Evolutionary conservation across 1,284 basidiomycete genomes (phyloP).

Genomic region (Puccinia polysora): DNA sequence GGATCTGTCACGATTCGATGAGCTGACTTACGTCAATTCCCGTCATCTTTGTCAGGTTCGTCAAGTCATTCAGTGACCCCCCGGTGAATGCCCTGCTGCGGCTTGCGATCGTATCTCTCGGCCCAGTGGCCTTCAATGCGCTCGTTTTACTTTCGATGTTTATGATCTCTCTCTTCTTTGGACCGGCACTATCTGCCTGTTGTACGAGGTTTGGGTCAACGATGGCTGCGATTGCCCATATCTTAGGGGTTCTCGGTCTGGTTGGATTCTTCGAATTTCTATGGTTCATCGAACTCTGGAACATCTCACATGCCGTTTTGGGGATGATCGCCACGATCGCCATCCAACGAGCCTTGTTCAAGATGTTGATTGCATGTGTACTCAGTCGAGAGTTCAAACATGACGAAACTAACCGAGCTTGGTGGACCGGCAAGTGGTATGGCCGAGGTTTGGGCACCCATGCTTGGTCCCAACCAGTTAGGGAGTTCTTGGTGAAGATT

Average conservation of each 20-base stretch:
- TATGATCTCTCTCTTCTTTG: conserved; percentile 62
- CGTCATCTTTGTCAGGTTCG: conserved; percentile 17
- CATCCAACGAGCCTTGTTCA: conserved; percentile 84
- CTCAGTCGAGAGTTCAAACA: conserved; percentile 93
- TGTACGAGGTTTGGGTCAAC: conserved; percentile 80
- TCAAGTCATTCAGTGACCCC: conserved; percentile 55
- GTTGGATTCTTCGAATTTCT: conserved; percentile 90
- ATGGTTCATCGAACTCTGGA: conserved; percentile 94
- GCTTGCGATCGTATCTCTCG: conserved; percentile 85
- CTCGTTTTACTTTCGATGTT: conserved; percentile 79
- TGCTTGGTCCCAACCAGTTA: conserved; percentile 85
- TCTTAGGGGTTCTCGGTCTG: conserved; percentile 72
- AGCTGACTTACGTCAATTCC: background rate
- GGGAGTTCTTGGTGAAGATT: conserved; percentile 92
- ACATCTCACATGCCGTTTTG: conserved; percentile 75
- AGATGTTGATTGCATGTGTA: conserved; percentile 84
- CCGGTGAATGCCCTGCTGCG: conserved; percentile 71
- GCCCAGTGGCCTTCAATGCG: conserved; percentile 93
- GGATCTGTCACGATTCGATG: no score
- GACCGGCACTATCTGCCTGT: conserved; percentile 51
- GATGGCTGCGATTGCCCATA: conserved; percentile 81
- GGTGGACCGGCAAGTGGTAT: conserved; percentile 97
- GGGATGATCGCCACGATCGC: conserved; percentile 79
- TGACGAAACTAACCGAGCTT: conserved; percentile 91
- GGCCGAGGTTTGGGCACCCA: conserved; percentile 80